Percentiles rank a stretch among this genome's conserved stretches.
Conservation (phyloP, 257 asterid species). For the Datura wrightii region DNA sequence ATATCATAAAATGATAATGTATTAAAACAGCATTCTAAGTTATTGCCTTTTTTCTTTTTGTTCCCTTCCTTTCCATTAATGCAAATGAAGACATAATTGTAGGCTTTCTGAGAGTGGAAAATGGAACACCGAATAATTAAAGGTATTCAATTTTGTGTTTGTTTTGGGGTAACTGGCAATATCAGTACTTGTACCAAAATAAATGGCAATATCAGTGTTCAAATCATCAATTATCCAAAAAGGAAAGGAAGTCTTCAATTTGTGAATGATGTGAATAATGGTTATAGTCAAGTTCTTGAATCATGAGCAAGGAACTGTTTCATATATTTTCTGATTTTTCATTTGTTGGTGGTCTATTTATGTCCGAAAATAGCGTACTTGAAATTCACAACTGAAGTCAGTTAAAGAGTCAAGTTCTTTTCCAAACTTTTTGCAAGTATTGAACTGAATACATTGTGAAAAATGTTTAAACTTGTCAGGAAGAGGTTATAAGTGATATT, state of each 20-base stretch:
- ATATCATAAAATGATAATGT: not conserved
- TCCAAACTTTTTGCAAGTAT: not conserved
- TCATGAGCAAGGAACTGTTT: not conserved
- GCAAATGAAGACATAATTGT: constrained; percentile 12
- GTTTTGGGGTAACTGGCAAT: not conserved
- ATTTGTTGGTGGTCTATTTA: not conserved
- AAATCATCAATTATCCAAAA: not conserved
- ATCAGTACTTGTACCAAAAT: constrained; percentile 22
- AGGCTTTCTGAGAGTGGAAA: not conserved
- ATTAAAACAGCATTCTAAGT: not conserved
- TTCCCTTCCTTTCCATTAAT: not conserved
- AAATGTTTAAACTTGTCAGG: constrained; percentile 26
- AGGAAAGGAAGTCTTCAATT: constrained; percentile 1
- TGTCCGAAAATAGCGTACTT: not conserved
- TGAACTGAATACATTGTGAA: constrained; percentile 8
- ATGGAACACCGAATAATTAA: not conserved
- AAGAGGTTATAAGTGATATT: constrained; percentile 16
- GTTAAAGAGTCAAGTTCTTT: constrained; percentile 26
- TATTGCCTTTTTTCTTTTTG: not conserved
- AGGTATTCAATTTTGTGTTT: not conserved
- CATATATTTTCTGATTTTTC: constrained; percentile 8
- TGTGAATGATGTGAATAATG: not conserved
- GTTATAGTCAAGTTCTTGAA: constrained; percentile 5
- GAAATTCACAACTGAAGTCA: constrained; percentile 3
- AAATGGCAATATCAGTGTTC: constrained; percentile 4